Evolutionary conservation across 2,329 filamentous ascomycete species (phyloP).

Genomic region (Knufia fluminis): DNA sequence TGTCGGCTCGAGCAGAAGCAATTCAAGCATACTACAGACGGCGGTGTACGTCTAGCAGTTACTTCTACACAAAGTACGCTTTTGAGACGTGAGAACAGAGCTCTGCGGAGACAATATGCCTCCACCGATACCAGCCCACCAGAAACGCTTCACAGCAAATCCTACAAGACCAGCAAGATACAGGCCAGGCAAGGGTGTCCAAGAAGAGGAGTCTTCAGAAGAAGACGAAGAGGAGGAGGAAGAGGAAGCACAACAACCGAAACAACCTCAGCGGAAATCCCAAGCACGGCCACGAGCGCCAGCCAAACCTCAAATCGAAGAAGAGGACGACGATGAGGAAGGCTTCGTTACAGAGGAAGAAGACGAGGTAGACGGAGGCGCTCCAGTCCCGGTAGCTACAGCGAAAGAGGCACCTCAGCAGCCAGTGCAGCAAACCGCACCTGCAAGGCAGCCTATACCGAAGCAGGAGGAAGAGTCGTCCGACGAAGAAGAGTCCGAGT

Average conservation of each 20-base stretch:
- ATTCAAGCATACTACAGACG: too few species aligned
- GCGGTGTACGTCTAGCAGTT: too few species aligned
- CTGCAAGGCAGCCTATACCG: background rate
- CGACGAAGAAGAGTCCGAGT: conserved; percentile 38
- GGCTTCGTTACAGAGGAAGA: conserved; percentile 53
- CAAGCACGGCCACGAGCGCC: conserved; percentile 29
- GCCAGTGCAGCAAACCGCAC: background rate
- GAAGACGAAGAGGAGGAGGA: conserved; percentile 46
- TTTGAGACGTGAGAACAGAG: too few species aligned
- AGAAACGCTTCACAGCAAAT: conserved; percentile 87
- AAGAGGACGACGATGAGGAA: conserved; percentile 43
- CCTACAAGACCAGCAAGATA: conserved; percentile 69
- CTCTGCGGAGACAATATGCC: too few species aligned
- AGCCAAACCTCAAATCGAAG: conserved; percentile 26
- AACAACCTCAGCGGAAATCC: conserved; percentile 30
- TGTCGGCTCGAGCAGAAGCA: background rate
- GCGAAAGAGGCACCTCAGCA: conserved; percentile 9
- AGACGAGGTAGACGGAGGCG: conserved; percentile 25
- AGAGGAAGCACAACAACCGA: conserved; percentile 42
- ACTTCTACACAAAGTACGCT: too few species aligned
- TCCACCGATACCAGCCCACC: conserved; percentile 34
- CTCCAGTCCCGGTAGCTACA: background rate
- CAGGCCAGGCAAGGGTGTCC: conserved; percentile 67
- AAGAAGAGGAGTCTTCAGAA: conserved; percentile 39
- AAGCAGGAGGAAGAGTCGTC: conserved; percentile 14